Percentiles rank a stretch among this genome's conserved stretches.
These are phyloP conservation scores for Heterobasidion parviporum DNA, from an alignment of 1,284 basidiomycete genomes.

Conservation along the genomic window DNA sequence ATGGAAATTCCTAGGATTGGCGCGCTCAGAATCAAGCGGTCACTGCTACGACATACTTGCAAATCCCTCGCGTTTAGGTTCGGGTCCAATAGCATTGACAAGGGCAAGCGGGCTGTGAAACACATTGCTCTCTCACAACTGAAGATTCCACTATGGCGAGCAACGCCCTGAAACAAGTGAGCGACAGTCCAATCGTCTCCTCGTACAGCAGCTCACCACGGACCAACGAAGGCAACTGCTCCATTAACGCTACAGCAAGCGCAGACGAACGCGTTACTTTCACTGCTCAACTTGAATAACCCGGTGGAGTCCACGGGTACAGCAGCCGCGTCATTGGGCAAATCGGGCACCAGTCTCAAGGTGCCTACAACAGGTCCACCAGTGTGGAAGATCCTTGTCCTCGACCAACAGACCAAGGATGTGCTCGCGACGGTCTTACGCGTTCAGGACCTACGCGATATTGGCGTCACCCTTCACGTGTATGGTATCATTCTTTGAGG, in stretches of 20 bases:
- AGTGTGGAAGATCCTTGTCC: conserved; percentile 94
- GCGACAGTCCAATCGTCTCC: conserved; percentile 11
- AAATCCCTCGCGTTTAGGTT: neutral
- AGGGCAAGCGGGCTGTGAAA: neutral
- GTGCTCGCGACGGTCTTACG: conserved; percentile 91
- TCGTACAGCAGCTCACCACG: neutral
- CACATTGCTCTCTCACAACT: neutral
- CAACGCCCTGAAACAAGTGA: conserved; percentile 45
- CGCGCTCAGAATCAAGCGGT: neutral
- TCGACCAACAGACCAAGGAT: conserved; percentile 95
- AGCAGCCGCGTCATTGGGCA: conserved; percentile 25
- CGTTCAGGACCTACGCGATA: conserved; percentile 94
- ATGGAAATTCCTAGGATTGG: neutral
- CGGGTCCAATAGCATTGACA: neutral
- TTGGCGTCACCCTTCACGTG: conserved; percentile 97
- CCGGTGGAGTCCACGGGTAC: conserved; percentile 22
- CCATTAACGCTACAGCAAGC: conserved; percentile 61
- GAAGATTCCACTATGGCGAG: conserved; percentile 38
- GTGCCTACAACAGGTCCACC: conserved; percentile 59
- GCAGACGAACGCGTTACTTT: conserved; percentile 70
- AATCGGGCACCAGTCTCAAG: conserved; percentile 31
- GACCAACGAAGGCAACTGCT: conserved; percentile 12
- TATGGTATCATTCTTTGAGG: conserved; percentile 30
- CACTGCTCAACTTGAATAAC: conserved; percentile 31
- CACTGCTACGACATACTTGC: neutral